Evolutionary conservation across 345 rosid genomes (phyloP).

Genomic region (Dimocarpus longan): DNA sequence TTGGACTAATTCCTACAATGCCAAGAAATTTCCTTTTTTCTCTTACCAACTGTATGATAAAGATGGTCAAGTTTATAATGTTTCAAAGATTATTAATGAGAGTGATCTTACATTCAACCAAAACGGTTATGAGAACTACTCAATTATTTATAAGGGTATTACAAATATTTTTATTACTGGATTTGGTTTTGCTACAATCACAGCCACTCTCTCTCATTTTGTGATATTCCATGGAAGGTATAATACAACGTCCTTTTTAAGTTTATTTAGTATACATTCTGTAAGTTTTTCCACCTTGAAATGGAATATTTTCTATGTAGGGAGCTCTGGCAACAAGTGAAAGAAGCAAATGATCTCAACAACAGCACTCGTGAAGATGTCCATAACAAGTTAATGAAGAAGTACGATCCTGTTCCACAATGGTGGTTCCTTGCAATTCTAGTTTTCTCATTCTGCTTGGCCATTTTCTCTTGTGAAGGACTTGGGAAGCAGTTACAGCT

Average conservation of each 20-base stretch:
- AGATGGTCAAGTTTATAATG: no score
- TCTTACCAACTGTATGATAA: not conserved
- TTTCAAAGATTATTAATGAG: no score
- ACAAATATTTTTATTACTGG: no score
- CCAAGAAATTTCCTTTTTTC: slow-evolving; percentile 29
- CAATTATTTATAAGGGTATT: no score
- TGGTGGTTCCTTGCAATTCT: slow-evolving; percentile 40
- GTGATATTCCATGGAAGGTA: no score
- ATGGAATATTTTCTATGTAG: slow-evolving; percentile 2
- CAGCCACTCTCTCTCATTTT: no score
- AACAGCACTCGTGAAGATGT: slow-evolving; percentile 26
- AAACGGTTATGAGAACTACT: no score
- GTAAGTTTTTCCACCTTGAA: not conserved
- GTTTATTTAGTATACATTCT: no score
- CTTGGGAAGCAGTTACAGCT: slow-evolving; percentile 31
- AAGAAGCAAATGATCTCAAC: slow-evolving; percentile 15
- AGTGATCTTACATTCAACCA: no score
- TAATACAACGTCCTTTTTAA: not conserved
- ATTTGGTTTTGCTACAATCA: no score
- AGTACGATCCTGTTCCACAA: slow-evolving; percentile 37
- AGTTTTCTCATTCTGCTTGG: no score
- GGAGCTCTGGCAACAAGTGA: slow-evolving; percentile 25
- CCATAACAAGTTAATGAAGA: slow-evolving; percentile 48
- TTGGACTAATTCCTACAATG: slow-evolving; percentile 25
- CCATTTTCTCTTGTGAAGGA: no score